Percentiles rank a stretch among this genome's conserved stretches.
Evolutionary conservation across 176 grass and related monocot species (phyloP).

Genomic region (Musa acuminata): DNA sequence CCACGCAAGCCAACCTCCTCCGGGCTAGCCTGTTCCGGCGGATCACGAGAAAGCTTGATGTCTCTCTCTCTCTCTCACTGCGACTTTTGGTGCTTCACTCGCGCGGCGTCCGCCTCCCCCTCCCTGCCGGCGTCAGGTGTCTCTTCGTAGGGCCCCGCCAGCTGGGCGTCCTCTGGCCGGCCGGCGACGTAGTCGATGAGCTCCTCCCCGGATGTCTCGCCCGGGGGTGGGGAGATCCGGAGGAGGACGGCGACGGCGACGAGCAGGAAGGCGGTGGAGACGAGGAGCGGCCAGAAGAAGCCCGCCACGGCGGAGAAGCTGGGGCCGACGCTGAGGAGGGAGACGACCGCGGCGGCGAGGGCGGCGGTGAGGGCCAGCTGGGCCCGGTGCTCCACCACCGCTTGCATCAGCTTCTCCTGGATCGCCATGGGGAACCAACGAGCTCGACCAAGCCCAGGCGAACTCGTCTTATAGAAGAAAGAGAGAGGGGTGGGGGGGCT

Average conservation of each 20-base stretch:
- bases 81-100: background rate
- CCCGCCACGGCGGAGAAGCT: conserved; percentile 20
- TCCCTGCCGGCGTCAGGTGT: background rate
- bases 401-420: conserved; percentile 8
- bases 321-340: conserved; percentile 20
- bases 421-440: conserved; percentile 9
- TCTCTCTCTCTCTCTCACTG: too few relatives aligned
- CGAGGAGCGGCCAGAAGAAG: conserved; percentile 34
- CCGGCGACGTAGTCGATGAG: conserved; percentile 34
- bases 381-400: conserved; percentile 17
- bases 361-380: conserved; percentile 14
- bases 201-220: conserved; percentile 18
- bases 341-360: conserved; percentile 9
- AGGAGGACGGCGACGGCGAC: conserved; percentile 25
- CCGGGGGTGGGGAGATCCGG: conserved; percentile 32
- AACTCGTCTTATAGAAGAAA: background rate
- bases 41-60: too few relatives aligned
- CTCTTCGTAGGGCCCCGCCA: background rate
- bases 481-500: too few relatives aligned
- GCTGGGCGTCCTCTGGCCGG: conserved; percentile 12
- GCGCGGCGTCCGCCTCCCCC: background rate
- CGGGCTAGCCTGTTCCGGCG: too few relatives aligned
- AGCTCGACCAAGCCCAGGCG: background rate
- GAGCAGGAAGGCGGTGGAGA: conserved; percentile 31
- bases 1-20: too few relatives aligned